Conservation (phyloP, 441 rosid species). For the Omphalea diandra region DNA sequence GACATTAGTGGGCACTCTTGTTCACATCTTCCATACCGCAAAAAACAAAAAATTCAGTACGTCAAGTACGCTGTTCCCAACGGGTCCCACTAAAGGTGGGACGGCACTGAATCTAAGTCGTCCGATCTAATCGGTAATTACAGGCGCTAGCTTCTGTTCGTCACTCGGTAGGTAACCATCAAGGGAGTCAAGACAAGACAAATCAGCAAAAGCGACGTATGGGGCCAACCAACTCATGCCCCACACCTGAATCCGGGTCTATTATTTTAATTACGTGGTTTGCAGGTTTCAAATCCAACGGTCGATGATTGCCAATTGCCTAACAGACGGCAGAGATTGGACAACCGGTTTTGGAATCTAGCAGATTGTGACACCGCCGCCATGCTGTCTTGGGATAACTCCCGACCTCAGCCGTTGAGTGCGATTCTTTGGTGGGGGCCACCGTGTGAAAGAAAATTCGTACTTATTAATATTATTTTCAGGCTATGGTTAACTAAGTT, state of each 20-base stretch:
- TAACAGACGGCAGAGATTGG: conserved; percentile 23
- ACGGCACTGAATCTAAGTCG: conserved; percentile 10
- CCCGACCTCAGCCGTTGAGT: conserved; percentile 6
- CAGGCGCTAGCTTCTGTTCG: not conserved
- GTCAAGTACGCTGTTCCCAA: too few relatives aligned
- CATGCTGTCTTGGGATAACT: not conserved
- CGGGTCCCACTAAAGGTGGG: too few relatives aligned
- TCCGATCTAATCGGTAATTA: conserved; percentile 5
- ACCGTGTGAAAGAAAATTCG: not conserved
- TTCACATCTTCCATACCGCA: too few relatives aligned
- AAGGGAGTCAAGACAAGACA: not conserved
- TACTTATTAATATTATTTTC: too few relatives aligned
- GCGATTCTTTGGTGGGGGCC: not conserved
- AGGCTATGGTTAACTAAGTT: too few relatives aligned
- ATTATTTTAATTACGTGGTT: not conserved
- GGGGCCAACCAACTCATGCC: conserved; percentile 8
- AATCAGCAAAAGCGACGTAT: not conserved
- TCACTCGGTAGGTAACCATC: not conserved
- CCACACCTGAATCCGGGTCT: not conserved
- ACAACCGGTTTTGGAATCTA: conserved; percentile 21
- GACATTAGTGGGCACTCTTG: too few relatives aligned
- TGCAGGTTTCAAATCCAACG: conserved; percentile 16
- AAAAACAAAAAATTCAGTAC: too few relatives aligned
- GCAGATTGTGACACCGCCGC: conserved; percentile 38
- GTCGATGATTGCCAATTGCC: not conserved